These are phyloP conservation scores for Cyclospora cayetanensis DNA, from an alignment of 169 alveolate genomes.

Conservation along the genomic window DNA sequence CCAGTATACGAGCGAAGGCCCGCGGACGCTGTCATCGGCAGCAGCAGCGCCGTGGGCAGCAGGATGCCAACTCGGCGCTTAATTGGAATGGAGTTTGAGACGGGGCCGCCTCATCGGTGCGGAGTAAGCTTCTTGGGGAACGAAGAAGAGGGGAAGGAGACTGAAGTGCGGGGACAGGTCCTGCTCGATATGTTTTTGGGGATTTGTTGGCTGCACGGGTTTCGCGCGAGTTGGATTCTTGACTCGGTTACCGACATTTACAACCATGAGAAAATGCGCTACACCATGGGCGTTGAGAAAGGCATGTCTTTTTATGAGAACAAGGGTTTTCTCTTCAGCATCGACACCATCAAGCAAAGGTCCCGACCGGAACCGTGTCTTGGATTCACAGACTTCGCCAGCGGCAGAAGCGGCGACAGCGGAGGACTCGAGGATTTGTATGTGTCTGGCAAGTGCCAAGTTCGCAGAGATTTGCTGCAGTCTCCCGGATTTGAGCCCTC, in stretches of 20 bases:
- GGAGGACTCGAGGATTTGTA: neutral
- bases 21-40: neutral
- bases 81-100: conserved; percentile 55
- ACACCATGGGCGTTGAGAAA: conserved; percentile 31
- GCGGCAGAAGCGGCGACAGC: conserved; percentile 10
- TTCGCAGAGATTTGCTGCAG: conserved; percentile 1
- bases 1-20: conserved; percentile 1
- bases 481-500: conserved; percentile 46
- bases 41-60: neutral
- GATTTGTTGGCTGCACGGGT: conserved; percentile 34
- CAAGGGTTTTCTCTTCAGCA: conserved; percentile 33
- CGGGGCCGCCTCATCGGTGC: conserved; percentile 20
- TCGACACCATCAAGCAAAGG: conserved; percentile 1
- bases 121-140: conserved; percentile 56
- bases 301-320: conserved; percentile 36
- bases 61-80: conserved; percentile 1
- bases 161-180: conserved; percentile 1
- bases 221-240: conserved; percentile 24
- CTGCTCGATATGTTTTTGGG: conserved; percentile 10
- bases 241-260: conserved; percentile 16
- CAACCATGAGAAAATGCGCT: neutral
- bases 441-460: neutral
- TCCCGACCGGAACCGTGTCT: neutral
- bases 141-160: neutral
- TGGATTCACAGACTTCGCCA: neutral